Evolutionary conservation across 257 asterid genomes (phyloP).

Genomic region (Solanum chiquidenum): DNA sequence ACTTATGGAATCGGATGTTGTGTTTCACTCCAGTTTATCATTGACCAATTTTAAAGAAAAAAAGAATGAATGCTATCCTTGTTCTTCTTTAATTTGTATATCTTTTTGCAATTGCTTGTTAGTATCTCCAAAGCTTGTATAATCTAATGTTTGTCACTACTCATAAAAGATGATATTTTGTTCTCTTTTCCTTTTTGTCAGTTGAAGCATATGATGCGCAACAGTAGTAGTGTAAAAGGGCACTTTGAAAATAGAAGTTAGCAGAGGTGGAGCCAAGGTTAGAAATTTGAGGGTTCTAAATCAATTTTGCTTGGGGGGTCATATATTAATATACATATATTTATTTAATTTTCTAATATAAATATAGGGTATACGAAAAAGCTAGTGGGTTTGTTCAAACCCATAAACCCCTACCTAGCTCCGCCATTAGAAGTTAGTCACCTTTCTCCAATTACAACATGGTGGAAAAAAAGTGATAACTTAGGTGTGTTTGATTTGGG

Average conservation of each 20-base stretch:
- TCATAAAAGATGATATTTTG: not conserved
- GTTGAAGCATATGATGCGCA: not conserved
- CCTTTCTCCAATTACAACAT: not conserved
- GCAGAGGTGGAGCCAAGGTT: no score
- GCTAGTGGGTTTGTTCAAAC: accelerated
- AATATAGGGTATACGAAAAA: no score
- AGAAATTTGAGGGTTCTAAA: accelerated
- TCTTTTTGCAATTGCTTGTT: not conserved
- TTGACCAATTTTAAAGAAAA: not conserved
- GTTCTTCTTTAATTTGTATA: not conserved
- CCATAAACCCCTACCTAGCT: no score
- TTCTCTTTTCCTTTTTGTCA: not conserved
- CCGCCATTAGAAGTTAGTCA: accelerated
- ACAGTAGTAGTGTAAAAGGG: not conserved
- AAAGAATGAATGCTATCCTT: not conserved
- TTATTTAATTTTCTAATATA: no score
- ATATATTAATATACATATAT: no score
- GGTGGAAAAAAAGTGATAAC: not conserved
- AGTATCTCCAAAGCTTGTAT: not conserved
- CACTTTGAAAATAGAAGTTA: not conserved
- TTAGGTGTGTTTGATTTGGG: not conserved
- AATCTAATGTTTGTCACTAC: not conserved
- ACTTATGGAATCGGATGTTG: not conserved
- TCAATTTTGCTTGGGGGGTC: accelerated
- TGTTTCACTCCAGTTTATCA: not conserved